Percentiles rank a stretch among this genome's conserved stretches.
Conservation (phyloP, 371 early-diverging fungal genomes). For the Rhizopus microsporus region DNA sequence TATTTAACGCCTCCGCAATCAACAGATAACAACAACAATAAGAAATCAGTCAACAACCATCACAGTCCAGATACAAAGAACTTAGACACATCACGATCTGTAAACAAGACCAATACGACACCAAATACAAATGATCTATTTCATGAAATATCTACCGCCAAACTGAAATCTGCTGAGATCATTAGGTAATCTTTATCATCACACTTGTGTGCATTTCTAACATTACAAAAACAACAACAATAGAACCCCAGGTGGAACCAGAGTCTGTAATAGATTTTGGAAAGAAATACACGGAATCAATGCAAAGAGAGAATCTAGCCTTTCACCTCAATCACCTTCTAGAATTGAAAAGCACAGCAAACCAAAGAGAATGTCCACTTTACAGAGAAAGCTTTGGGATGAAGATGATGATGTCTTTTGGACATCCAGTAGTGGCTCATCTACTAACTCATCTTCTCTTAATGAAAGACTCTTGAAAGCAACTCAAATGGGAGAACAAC, state of each 20-base stretch:
- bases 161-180: slow-evolving; percentile 21
- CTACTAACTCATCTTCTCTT: slow-evolving; percentile 2
- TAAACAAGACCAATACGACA: background rate
- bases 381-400: background rate
- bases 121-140: slow-evolving; percentile 1
- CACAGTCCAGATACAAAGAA: too few relatives aligned
- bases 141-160: slow-evolving; percentile 13
- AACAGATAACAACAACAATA: background rate
- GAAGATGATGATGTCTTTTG: slow-evolving; percentile 15
- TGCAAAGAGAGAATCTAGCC: slow-evolving; percentile 10
- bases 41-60: too few relatives aligned
- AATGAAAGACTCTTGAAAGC: slow-evolving; percentile 7
- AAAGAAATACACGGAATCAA: slow-evolving; percentile 15
- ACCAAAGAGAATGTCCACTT: slow-evolving; percentile 3
- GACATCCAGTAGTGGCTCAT: slow-evolving; percentile 2
- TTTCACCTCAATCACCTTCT: background rate
- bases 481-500: background rate
- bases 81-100: background rate
- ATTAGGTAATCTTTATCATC: slow-evolving; percentile 14
- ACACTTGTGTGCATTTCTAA: background rate
- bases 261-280: slow-evolving; percentile 26
- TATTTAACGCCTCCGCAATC: slow-evolving; percentile 14
- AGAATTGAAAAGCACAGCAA: slow-evolving; percentile 1
- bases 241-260: slow-evolving; percentile 28
- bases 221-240: background rate